These are phyloP conservation scores for Paraphaeosphaeria sporulosa DNA, from an alignment of 2,329 filamentous ascomycete genomes.

Conservation along the genomic window DNA sequence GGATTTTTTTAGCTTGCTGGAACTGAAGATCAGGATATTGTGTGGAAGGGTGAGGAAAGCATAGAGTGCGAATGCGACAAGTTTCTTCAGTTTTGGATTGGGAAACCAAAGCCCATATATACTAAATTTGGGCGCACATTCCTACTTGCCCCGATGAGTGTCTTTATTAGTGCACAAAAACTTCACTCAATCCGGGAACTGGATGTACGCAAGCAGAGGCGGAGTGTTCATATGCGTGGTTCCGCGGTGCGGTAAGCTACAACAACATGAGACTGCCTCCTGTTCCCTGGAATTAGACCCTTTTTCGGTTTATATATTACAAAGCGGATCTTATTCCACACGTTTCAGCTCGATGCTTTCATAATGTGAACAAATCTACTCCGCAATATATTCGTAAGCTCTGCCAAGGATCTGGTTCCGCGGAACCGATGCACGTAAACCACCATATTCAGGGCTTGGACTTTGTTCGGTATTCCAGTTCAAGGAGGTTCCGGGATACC, in stretches of 20 bases:
- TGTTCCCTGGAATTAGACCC: neutral
- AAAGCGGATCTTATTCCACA: neutral
- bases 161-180: neutral
- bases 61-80: neutral
- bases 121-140: neutral
- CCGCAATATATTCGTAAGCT: conserved; percentile 1
- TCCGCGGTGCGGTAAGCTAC: neutral
- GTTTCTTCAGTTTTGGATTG: neutral
- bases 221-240: neutral
- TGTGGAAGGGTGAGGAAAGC: neutral
- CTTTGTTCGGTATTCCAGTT: no score
- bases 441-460: neutral
- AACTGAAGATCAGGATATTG: neutral
- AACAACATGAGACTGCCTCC: neutral
- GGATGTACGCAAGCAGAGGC: neutral
- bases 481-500: no score
- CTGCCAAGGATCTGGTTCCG: conserved; percentile 12
- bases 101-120: neutral
- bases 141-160: neutral
- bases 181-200: neutral
- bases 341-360: neutral
- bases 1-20: neutral
- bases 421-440: neutral
- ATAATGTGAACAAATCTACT: neutral
- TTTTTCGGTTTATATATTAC: neutral